Evolutionary conservation across 2,329 filamentous ascomycete genomes (phyloP).

Genomic region (Aspergillus persii): DNA sequence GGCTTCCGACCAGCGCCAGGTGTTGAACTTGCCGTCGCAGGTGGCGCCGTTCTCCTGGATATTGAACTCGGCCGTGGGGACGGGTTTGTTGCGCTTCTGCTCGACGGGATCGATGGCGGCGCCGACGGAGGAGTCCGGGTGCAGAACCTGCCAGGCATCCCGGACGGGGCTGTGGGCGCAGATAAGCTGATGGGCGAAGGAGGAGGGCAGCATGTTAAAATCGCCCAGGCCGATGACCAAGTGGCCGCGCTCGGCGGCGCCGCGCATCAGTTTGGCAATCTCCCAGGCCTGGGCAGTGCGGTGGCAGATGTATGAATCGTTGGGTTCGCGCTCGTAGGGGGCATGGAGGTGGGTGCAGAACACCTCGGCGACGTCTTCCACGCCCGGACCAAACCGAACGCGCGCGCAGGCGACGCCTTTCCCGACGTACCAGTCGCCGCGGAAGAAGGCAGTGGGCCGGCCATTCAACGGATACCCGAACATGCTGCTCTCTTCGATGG

Average conservation of each 20-base stretch:
- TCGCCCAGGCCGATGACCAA: conserved; percentile 85
- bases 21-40: conserved; percentile 82
- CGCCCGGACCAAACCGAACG: conserved; percentile 66
- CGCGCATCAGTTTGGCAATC: conserved; percentile 82
- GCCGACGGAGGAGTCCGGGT: conserved; percentile 80
- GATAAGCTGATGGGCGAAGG: conserved; percentile 79
- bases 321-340: conserved; percentile 74
- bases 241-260: conserved; percentile 74
- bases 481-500: conserved; percentile 87
- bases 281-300: conserved; percentile 93
- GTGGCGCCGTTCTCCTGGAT: conserved; percentile 78
- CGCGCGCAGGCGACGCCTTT: conserved; percentile 86
- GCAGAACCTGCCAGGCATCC: conserved; percentile 80
- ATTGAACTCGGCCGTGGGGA: conserved; percentile 77
- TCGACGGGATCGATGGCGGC: conserved; percentile 67
- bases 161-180: conserved; percentile 72
- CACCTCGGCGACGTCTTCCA: conserved; percentile 73
- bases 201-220: conserved; percentile 93
- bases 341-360: conserved; percentile 93
- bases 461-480: conserved; percentile 86
- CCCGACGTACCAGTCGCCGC: conserved; percentile 94
- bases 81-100: conserved; percentile 60
- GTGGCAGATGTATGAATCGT: conserved; percentile 87
- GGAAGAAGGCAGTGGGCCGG: conserved; percentile 86
- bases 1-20: conserved; percentile 82